Evolutionary conservation across 2,329 filamentous ascomycete species (phyloP).

Genomic region (Penicillium sp.): DNA sequence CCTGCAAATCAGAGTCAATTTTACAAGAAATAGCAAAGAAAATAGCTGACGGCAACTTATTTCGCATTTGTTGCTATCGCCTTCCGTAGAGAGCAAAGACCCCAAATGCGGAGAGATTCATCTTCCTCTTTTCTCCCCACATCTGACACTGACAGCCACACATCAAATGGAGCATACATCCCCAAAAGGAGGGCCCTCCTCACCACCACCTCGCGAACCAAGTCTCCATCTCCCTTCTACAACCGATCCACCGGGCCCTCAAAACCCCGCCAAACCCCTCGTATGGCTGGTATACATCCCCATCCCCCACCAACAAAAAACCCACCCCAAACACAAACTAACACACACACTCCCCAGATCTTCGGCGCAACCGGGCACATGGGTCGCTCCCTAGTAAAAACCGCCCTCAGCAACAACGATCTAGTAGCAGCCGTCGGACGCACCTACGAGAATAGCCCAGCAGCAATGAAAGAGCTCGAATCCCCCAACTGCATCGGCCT

Average conservation of each 20-base stretch:
- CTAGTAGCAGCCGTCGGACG: conserved; percentile 83
- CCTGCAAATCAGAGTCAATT: background rate
- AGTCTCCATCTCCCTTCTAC: conserved; percentile 70
- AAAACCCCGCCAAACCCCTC: conserved; percentile 69
- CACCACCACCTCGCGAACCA: conserved; percentile 37
- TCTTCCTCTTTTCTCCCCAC: conserved; percentile 9
- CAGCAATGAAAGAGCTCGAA: conserved; percentile 71
- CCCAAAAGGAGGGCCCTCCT: conserved; percentile 25
- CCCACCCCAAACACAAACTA: conserved; percentile 1
- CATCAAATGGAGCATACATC: conserved; percentile 21
- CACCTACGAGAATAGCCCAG: conserved; percentile 70
- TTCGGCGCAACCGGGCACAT: conserved; percentile 98
- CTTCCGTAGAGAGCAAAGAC: background rate
- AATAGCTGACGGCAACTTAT: background rate
- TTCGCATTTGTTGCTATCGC: background rate
- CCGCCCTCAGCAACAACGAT: conserved; percentile 76
- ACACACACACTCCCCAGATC: conserved; percentile 53
- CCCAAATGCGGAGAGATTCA: conserved; percentile 28
- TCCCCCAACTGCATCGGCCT: conserved; percentile 66
- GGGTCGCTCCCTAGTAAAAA: conserved; percentile 84
- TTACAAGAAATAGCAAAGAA: background rate
- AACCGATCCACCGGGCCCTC: conserved; percentile 77
- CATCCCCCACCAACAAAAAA: conserved; percentile 1
- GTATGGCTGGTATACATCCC: conserved; percentile 76
- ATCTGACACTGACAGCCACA: background rate